Conservation (phyloP, 2,329 filamentous ascomycete genomes). For the Paraconiothyrium sp. region DNA sequence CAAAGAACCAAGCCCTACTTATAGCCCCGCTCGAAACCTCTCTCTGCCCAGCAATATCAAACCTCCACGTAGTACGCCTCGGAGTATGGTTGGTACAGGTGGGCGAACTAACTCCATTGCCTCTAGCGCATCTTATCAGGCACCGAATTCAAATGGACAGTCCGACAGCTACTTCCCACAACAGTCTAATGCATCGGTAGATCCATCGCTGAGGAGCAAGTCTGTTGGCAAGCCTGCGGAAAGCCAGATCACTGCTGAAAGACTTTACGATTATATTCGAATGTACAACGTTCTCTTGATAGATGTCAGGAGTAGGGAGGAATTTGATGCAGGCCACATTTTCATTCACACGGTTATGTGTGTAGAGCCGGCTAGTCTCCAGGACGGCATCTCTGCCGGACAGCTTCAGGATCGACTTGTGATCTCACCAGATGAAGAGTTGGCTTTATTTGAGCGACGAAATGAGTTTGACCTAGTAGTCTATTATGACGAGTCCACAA, state of each 20-base stretch:
- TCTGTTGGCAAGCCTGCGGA: slow-evolving; percentile 64
- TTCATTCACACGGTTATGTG: slow-evolving; percentile 85
- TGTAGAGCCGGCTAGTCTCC: slow-evolving; percentile 82
- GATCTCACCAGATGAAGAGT: slow-evolving; percentile 77
- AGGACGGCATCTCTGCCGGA: slow-evolving; percentile 72
- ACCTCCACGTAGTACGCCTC: slow-evolving; percentile 71
- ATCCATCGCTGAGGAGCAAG: slow-evolving; percentile 38
- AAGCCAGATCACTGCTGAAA: slow-evolving; percentile 72
- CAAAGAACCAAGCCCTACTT: slow-evolving; percentile 77
- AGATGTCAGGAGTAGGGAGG: slow-evolving; percentile 81
- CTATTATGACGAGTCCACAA: slow-evolving; percentile 81
- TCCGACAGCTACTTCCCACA: slow-evolving; percentile 56
- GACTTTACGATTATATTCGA: slow-evolving; percentile 75
- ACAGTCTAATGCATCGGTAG: slow-evolving; percentile 28
- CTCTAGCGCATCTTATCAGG: slow-evolving; percentile 48
- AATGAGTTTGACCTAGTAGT: slow-evolving; percentile 87
- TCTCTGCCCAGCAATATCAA: slow-evolving; percentile 71
- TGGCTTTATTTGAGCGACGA: slow-evolving; percentile 74
- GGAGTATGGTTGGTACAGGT: slow-evolving; percentile 67
- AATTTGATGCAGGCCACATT: slow-evolving; percentile 90
- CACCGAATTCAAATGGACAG: slow-evolving; percentile 48
- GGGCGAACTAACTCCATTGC: slow-evolving; percentile 63
- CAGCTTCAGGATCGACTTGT: slow-evolving; percentile 74
- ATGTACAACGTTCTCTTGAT: slow-evolving; percentile 78
- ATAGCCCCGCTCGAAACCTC: slow-evolving; percentile 79